Base-by-base conservation (phyloP, 495 filamentous ascomycete species). In the Lophiostoma macrostomum region DNA sequence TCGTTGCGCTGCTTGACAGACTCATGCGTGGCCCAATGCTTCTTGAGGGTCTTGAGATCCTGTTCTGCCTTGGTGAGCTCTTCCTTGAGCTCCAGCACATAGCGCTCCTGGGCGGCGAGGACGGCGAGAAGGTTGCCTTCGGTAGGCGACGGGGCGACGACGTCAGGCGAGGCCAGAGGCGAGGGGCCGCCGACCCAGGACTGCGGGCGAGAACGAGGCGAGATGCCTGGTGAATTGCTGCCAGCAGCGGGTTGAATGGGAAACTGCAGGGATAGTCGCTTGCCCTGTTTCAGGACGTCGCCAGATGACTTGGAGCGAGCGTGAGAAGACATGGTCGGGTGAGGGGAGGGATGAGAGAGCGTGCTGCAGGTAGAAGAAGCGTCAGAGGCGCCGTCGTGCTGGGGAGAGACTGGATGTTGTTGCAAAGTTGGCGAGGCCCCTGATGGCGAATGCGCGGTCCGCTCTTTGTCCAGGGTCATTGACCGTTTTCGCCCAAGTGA, bases 21-120 rank as follows among this genome's bases (percentile, higher is more conserved):
- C 64, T 96, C 90, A 28, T 91, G 83, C 20, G 74, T 67, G 2
- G 85, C 78, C 88, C 88, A 86, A 63, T 93, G 87, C 53, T 80
- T 85, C 69, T 96, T 96, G 39, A 97, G 73, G 50, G 73, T 80
- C 27, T 73, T 70, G 50, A 98, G 72, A 28, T 96, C 89, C 3
- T 69, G 65, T 64, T 97, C 93, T 8, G 93, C 91, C 45, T 82
- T 83, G 6, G 72, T 67, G 11, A 98, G 75, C 67, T 96, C 93
- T 67, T 97, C 93, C 40, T 83, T 84, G 25, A 97, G 74, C 73
- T 97, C 93, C 34, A 98, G 72, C 5, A 98, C 91, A 43, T 81
- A 82, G n/a, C 93, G 82, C 66, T 98, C 93, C 69, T 96, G 90
- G 4, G 88, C 85, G 12, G 93, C 93, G 48, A 97, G 83, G 27